phyloP scores from a whole-genome alignment of 371 early-diverging fungal species.

The Zopfochytrium polystomum region DNA sequence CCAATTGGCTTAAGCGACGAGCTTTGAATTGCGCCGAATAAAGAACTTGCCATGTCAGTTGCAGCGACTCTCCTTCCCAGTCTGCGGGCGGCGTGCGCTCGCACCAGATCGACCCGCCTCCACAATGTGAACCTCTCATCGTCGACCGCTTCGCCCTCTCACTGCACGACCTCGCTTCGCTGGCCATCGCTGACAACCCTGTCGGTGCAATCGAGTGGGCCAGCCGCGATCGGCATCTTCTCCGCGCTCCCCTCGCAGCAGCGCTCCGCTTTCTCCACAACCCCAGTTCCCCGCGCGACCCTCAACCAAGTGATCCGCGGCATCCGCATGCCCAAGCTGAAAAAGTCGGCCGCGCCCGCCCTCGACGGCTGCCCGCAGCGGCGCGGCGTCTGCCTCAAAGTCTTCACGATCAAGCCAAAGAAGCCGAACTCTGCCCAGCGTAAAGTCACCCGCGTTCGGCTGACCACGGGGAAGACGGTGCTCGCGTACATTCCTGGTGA shows the following conservation, averaged over 20 bases:
- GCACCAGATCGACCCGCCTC: no score
- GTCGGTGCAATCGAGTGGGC: no score
- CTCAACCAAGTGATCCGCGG: slow-evolving; percentile 92
- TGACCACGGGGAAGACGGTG: slow-evolving; percentile 82
- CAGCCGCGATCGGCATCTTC: not conserved
- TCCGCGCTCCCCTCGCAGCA: not conserved
- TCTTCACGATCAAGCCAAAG: slow-evolving; percentile 89
- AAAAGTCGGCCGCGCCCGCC: slow-evolving; percentile 78
- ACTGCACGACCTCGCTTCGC: no score
- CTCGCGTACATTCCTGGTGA: slow-evolving; percentile 97
- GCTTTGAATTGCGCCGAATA: no score
- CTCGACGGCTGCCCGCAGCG: slow-evolving; percentile 84
- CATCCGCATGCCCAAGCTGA: slow-evolving; percentile 68
- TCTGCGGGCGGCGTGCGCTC: no score
- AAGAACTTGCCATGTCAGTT: no score
- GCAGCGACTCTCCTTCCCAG: no score
- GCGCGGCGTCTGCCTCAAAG: slow-evolving; percentile 92
- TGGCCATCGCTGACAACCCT: no score
- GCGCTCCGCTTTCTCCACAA: not conserved
- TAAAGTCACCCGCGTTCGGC: slow-evolving; percentile 79
- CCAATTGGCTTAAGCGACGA: no score
- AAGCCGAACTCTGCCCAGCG: slow-evolving; percentile 92
- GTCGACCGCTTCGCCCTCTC: no score
- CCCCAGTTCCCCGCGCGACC: slow-evolving; percentile 57
- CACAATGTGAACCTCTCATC: no score